A percentile compares a stretch with the other conserved stretches of the same genome.
Evolutionary conservation across 805 yeast species (phyloP).

Genomic region (Priceomyces castillae): DNA sequence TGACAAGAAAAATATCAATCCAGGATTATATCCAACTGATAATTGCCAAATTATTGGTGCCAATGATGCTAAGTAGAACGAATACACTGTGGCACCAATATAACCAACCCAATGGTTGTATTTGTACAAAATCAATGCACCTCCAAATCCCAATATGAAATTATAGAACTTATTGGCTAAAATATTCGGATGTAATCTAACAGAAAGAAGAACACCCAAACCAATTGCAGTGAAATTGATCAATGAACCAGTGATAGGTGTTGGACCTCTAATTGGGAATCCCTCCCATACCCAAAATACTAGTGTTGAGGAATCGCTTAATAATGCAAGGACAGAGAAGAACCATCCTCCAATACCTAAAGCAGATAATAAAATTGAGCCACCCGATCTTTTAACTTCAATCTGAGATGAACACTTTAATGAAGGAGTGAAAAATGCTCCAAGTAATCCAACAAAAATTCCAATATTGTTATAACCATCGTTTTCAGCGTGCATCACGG

Average conservation of each 20-base stretch:
- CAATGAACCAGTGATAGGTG: conserved; percentile 82
- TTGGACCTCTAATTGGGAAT: conserved; percentile 80
- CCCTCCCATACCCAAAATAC: conserved; percentile 98
- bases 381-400: conserved; percentile 24
- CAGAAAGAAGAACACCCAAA: conserved; percentile 43
- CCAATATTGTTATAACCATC: conserved; percentile 86
- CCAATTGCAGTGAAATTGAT: conserved; percentile 58
- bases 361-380: conserved; percentile 51
- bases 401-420: conserved; percentile 14
- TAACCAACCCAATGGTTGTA: conserved; percentile 71
- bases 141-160: conserved; percentile 43
- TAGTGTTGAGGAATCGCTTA: conserved; percentile 81
- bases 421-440: conserved; percentile 61
- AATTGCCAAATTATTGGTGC: conserved; percentile 61
- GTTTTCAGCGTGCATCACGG: conserved; percentile 78
- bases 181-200: conserved; percentile 21
- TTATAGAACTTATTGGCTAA: conserved; percentile 30
- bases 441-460: conserved; percentile 56
- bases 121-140: conserved; percentile 49
- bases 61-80: conserved; percentile 60
- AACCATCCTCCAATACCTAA: conserved; percentile 75
- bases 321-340: conserved; percentile 67
- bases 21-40: conserved; percentile 54
- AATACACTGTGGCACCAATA: conserved; percentile 63
- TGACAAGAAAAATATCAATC: conserved; percentile 48